Percentiles rank a stretch among this genome's conserved stretches.
Conservation (phyloP, 176 grass and related monocot species). For the Oryza brachyantha region DNA sequence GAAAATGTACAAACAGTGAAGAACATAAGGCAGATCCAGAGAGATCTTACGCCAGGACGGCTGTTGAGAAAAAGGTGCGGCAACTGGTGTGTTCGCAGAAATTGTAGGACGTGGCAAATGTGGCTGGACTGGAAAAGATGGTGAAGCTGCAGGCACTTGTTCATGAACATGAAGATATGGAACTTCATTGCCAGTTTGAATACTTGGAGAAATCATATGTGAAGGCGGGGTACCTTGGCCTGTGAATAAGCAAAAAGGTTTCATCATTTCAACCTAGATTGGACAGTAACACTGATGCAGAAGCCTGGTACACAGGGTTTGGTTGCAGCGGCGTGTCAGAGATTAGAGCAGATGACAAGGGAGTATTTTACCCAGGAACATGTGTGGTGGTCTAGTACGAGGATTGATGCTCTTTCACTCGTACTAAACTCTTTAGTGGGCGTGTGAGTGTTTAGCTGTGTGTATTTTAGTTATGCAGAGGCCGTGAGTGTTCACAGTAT, state of each 20-base stretch:
- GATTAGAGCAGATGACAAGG: too few species aligned
- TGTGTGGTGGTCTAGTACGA: too few species aligned
- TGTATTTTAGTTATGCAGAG: too few species aligned
- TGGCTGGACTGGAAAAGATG: slow-evolving; percentile 36
- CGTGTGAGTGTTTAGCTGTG: too few species aligned
- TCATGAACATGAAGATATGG: not conserved
- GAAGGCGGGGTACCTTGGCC: not conserved
- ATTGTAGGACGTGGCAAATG: slow-evolving; percentile 10
- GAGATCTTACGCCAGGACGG: slow-evolving; percentile 27
- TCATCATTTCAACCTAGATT: slow-evolving; percentile 8
- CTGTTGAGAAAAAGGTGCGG: slow-evolving; percentile 21
- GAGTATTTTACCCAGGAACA: too few species aligned
- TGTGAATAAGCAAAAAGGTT: slow-evolving; percentile 12
- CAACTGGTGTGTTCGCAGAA: slow-evolving; percentile 15
- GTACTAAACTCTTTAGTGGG: too few species aligned
- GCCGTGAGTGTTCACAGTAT: too few species aligned
- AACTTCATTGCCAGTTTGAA: not conserved
- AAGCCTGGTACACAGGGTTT: too few species aligned
- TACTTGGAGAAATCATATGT: slow-evolving; percentile 17
- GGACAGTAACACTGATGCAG: not conserved
- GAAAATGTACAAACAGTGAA: not conserved
- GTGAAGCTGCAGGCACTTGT: slow-evolving; percentile 28
- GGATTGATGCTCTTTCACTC: too few species aligned
- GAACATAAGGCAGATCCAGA: not conserved
- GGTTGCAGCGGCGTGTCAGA: too few species aligned